Base-by-base conservation (phyloP, 2,329 filamentous ascomycete species). In the Ustulina deusta region DNA sequence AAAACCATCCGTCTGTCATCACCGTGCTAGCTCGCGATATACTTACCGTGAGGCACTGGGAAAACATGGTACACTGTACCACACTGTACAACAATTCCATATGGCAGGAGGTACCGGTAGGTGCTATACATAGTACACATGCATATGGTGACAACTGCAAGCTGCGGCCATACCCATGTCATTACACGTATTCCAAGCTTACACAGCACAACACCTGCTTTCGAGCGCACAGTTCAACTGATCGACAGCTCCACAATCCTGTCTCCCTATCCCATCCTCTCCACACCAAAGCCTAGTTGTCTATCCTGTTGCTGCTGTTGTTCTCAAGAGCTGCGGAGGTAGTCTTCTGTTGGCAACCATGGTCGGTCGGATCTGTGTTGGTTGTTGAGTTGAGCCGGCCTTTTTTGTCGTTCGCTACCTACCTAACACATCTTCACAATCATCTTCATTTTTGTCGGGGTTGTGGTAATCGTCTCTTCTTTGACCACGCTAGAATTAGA, bases 211-310 rank as follows among this genome's bases (percentile, higher is more conserved):
- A 46, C 32, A 55, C 63, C 61, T 62, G 42, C 42, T 60, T 64
- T 52, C 44, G 57, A 62, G 49, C 34, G 49, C 49, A 17, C 49
- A 32, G 49, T 52, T 52, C 27, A 52, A 52, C 13, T 52, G 66
- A 71, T 71, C 66, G 58, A 54, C 66, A 61, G 66, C 66, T 69
- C 69, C 69, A 71, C 69, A 65, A 59, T 63, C 63, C 59, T 54
- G 49, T 64, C 64, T 69, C 52, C 44, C 60, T 67, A 42, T 56
- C 56, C 55, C 61, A 65, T 61, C 65, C 61, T 46, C 55, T 63
- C 61, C 65, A 40, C 59, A 29, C 36, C 61, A 57, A 17, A n/a
- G 54, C 44, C 38, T 57, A 62, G 51, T 57, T 66, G 36, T 60
- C 54, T 58, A 40, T 51, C 56, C n/a, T 63, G 63, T 49, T 63